Conservation (phyloP, 257 asterid species). For the Solanum paucissectum region DNA sequence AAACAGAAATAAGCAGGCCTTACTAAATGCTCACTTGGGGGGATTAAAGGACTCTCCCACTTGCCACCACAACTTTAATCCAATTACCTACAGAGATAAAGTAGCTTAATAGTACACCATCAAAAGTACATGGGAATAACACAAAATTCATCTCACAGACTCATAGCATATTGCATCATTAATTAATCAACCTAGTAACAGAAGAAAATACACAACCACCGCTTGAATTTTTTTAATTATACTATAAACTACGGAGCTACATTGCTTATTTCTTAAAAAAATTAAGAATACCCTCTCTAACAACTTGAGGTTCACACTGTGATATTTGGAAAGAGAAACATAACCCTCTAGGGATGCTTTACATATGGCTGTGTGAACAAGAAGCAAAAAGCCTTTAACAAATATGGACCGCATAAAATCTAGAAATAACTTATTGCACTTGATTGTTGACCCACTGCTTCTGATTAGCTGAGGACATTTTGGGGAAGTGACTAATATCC, state of each 20-base stretch:
- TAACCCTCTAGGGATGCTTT: neutral
- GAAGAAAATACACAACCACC: neutral
- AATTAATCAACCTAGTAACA: no score
- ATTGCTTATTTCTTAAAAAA: neutral
- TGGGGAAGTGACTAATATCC: no score
- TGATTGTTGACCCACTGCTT: no score
- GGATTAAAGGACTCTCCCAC: conserved; percentile 91
- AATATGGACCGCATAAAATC: neutral
- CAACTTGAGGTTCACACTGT: neutral
- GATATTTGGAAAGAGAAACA: neutral
- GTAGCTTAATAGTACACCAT: neutral
- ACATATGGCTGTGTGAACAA: neutral
- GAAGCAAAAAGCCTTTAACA: neutral
- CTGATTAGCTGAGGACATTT: no score
- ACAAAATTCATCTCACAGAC: neutral
- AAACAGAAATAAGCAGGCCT: neutral
- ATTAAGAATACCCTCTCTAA: neutral
- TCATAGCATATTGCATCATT: neutral
- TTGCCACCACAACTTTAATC: conserved; percentile 86
- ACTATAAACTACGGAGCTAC: neutral
- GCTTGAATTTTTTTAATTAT: neutral
- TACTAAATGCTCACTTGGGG: conserved; percentile 54
- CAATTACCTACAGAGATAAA: conserved; percentile 46
- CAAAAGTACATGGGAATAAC: neutral
- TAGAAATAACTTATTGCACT: no score